Percentiles rank a stretch among this genome's conserved stretches.
These are phyloP conservation scores for Kregervanrija fluxuum DNA, from an alignment of 805 yeast genomes.

Conservation along the genomic window DNA sequence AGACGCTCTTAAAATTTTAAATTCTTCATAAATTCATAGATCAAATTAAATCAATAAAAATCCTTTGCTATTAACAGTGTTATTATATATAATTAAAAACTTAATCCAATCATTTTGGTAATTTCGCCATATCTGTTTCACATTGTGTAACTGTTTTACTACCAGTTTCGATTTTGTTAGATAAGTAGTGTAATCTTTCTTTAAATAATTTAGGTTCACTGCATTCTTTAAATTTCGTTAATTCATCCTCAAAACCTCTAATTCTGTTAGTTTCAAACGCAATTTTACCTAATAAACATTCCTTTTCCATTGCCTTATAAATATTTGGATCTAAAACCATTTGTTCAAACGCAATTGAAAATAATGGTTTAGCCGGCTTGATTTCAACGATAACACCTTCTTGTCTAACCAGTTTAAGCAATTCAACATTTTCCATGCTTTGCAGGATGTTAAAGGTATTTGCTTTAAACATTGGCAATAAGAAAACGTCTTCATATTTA, in stretches of 20 bases:
- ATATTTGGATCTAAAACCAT: slow-evolving; percentile 52
- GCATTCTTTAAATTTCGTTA: slow-evolving; percentile 47
- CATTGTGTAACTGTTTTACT: slow-evolving; percentile 42
- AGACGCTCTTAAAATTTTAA: slow-evolving; percentile 14
- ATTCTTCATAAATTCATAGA: neutral
- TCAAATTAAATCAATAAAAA: neutral
- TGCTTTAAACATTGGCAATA: slow-evolving; percentile 53
- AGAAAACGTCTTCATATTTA: slow-evolving; percentile 43
- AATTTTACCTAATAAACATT: slow-evolving; percentile 48
- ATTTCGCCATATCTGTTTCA: slow-evolving; percentile 32
- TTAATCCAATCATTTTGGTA: neutral
- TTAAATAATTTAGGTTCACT: slow-evolving; percentile 48
- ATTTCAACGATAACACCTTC: slow-evolving; percentile 67
- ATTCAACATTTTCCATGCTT: slow-evolving; percentile 72
- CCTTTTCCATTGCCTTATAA: slow-evolving; percentile 55
- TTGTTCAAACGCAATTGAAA: slow-evolving; percentile 66
- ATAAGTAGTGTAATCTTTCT: slow-evolving; percentile 57
- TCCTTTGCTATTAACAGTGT: neutral
- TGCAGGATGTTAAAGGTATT: slow-evolving; percentile 49
- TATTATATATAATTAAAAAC: neutral
- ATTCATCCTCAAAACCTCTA: slow-evolving; percentile 60
- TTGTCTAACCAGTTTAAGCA: slow-evolving; percentile 63
- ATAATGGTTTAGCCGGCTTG: slow-evolving; percentile 79
- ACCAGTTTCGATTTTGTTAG: slow-evolving; percentile 56
- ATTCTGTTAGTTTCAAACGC: slow-evolving; percentile 57